Evolutionary conservation across 192 early-diverging fungal genomes (phyloP), one percentile per base, ranked within the genome.

Genomic region (Physocladia obscura): DNA sequence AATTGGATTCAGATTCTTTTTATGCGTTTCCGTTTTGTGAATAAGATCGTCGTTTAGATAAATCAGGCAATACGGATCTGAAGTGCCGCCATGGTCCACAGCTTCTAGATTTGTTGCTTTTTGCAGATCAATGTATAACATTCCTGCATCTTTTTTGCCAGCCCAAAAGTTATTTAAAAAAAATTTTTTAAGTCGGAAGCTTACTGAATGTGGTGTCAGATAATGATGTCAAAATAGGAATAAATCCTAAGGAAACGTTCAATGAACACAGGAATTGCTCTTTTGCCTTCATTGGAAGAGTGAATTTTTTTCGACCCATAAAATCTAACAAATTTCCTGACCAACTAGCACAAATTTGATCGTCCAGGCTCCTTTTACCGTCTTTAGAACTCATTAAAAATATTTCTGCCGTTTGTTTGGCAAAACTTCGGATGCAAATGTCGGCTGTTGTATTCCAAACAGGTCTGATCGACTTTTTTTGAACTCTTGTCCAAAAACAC

Each of bases 1-100:
- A 49, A 55, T 64, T 5, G 92, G 92, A 6, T 87, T 74, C 22
- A 90, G 54, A 8, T 84, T 89, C 74, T 93, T 91, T 77, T 92
- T 93, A 62, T 89, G 83, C 4, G 84, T 76, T 49, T 85, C 80
- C 8, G 91, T 91, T 70, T 93, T 93, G 74, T 79, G 70, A 21
- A 92, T 40, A 19, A 75, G 57, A 27, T 50, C 48, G 49, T 74
- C 79, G 68, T 84, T 81, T 36, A 81, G 39, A 58, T 49, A 73
- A 39, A 78, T 37, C 21, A 73, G 55, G 70, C 72, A 75, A 67
- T 79, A 84, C 0, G 82, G 82, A 55, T 84, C 82, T 39, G 77
- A 79, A 19, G 75, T 73, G 30, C 82, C 81, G 61, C 68, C 21
- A 6, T 50, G 40, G 74, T 91, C 89, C 4, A 84, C 85, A 1